Base-by-base conservation (phyloP, 2,329 filamentous ascomycete species). In the Pyrenophora graminea region DNA sequence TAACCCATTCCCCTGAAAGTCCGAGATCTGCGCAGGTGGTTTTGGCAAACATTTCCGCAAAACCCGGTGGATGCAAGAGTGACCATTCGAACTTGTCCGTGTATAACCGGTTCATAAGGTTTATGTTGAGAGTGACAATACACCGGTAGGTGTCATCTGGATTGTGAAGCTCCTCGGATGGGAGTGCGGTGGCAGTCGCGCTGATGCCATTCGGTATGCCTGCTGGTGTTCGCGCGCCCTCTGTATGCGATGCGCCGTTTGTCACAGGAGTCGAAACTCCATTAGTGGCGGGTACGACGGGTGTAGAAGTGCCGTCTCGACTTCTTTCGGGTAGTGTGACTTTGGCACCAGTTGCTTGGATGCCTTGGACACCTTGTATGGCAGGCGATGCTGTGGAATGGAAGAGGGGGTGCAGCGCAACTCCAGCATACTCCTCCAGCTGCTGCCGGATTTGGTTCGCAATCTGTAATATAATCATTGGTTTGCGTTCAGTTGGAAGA, bases 41-140 rank as follows among this genome's bases (percentile, higher is more conserved):
- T 69, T 90, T 91, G 30, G 94, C 92, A 71, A 97, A 97, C 10
- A 88, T 85, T 72, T 99, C 93, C 0, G 94, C 91, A 36, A 93
- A 91, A 18, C 93, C 93, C 1, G 91, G 89, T 2, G 92, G 91
- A 66, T 97, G 92, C 15, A 96, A 80, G 17, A 99, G 79, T 4
- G 93, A 97, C 93, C 93, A 97, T 72, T 97, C 93, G 59, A 99
- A 97, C 68, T 92, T 96, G 79, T 99, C 94, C 3, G 90, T 95
- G 74, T 97, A 97, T 10, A 97, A 82, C 63, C 89, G 87, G 48
- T 95, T 96, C 45, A 91, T 87, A 18, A 97, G 82, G 68, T 96
- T 97, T 66, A 99, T 89, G 69, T 89, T 96, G 38, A 99, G 79
- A 38, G 85, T 90, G 61, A 99, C 87, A 64, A 97, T 88, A 71